Base-by-base conservation (phyloP, 768 basidiomycete species). In the Lactarius evosmus region DNA sequence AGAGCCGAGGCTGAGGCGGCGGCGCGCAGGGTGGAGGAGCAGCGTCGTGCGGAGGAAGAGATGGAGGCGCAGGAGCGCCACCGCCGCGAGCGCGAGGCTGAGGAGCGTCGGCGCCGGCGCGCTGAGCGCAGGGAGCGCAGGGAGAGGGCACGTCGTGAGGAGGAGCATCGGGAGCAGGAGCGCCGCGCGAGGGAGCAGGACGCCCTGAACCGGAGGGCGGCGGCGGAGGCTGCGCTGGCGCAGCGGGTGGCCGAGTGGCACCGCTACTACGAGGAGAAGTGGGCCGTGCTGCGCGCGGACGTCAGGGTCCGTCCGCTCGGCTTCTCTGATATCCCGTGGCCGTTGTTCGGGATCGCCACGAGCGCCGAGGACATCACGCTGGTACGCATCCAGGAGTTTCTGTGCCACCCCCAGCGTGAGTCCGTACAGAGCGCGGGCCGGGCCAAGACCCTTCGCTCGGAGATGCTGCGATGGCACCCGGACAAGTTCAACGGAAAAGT, bases 391-490 rank as follows among this genome's bases (percentile, higher is more conserved):
- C 62, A 66, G 1, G 65, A 70, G 40, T 85, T 85, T 70, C 52
- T 82, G 29, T 74, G 78, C 56, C 75, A 78, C 66, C 72, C 74
- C 29, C 70, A 65, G 38, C 75, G 75, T 38, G 70, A 73, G 0
- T 69, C 64, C 7, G 57, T 70, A 27, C 67, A 73, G 38, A 72
- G 70, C 4, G 79, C 77, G 67, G 70, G 72, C 0, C 67, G 56
- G 4, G 74, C 72, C 61, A 80, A 79, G 41, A 67, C 71, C 22
- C 62, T 81, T 63, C 78, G 75, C 62, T 65, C 62, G n/a, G 83
- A 85, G 66, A 70, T 84, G 33, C 69, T 83, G 51, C 75, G 78
- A 25, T 86, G 80, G 76, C 83, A 86, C 64, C 82, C 83, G 5
- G 84, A 86, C 66, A 84, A 82, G 67, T 80, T 84, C 67, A 71